phyloP scores from a whole-genome alignment of 2,329 filamentous ascomycete species.

The Thermochaetoides dissita region DNA sequence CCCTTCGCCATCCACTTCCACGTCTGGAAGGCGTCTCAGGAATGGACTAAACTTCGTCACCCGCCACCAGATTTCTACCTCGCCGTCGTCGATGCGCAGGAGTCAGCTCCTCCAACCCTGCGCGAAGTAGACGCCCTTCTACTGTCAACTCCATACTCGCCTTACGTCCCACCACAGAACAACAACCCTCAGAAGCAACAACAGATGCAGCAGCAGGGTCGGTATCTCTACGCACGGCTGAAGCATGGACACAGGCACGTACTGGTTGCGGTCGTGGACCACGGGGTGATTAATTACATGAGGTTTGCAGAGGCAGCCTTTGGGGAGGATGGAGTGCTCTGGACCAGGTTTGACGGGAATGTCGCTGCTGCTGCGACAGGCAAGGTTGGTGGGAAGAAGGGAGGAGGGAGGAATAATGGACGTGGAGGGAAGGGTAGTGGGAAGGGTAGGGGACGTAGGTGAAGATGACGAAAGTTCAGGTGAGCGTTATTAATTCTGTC shows the following conservation, averaged over 20 bases:
- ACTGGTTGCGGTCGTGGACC: constrained; percentile 75
- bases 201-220: no score
- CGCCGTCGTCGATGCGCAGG: constrained; percentile 64
- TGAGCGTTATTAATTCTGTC: neutral
- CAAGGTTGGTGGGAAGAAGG: constrained; percentile 21
- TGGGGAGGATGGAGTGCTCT: constrained; percentile 57
- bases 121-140: constrained; percentile 58
- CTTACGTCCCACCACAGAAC: no score
- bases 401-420: constrained; percentile 19
- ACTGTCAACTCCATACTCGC: no score
- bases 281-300: constrained; percentile 80
- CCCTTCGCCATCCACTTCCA: constrained; percentile 64
- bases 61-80: constrained; percentile 72
- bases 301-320: constrained; percentile 70
- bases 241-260: constrained; percentile 78
- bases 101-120: constrained; percentile 57
- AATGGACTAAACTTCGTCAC: constrained; percentile 68
- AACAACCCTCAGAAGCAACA: no score
- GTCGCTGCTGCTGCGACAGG: constrained; percentile 23
- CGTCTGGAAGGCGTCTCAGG: constrained; percentile 58
- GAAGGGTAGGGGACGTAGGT: constrained; percentile 7
- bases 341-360: constrained; percentile 30
- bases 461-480: constrained; percentile 1
- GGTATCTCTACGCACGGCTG: constrained; percentile 53
- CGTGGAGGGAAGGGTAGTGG: constrained; percentile 14